Evolutionary conservation across 345 rosid genomes (phyloP).

Genomic region (Noccaea caerulescens): DNA sequence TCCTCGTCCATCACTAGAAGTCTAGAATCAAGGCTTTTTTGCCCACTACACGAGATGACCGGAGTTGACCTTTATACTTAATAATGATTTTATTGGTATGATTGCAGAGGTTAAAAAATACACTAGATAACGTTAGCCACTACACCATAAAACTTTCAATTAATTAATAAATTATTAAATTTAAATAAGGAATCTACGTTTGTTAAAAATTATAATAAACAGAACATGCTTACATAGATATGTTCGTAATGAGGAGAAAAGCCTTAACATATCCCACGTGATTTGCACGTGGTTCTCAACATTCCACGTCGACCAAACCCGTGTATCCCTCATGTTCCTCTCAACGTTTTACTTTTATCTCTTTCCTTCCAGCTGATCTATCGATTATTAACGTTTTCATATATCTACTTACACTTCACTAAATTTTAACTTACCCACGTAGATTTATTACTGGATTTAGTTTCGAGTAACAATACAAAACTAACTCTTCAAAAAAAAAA

Average conservation of each 20-base stretch:
- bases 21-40: neutral
- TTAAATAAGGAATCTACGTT: neutral
- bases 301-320: constrained; percentile 8
- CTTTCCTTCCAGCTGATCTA: neutral
- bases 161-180: neutral
- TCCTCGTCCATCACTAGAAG: too few relatives aligned
- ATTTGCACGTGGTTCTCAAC: constrained; percentile 26
- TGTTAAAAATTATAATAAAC: constrained; percentile 18
- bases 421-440: neutral
- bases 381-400: neutral
- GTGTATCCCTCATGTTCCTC: constrained; percentile 21
- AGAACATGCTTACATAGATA: constrained; percentile 14
- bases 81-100: neutral
- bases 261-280: constrained; percentile 23
- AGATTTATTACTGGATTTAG: too few relatives aligned
- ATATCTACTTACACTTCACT: neutral
- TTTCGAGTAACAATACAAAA: too few relatives aligned
- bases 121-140: constrained; percentile 1
- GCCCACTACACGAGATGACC: constrained; percentile 5
- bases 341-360: neutral
- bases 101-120: neutral
- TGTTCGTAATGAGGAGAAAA: constrained; percentile 3
- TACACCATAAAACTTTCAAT: neutral
- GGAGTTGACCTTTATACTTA: constrained; percentile 24
- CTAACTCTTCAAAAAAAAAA: too few relatives aligned